Evolutionary conservation across 192 early-diverging fungal species (phyloP).

Genomic region (Gonapodya sp.): DNA sequence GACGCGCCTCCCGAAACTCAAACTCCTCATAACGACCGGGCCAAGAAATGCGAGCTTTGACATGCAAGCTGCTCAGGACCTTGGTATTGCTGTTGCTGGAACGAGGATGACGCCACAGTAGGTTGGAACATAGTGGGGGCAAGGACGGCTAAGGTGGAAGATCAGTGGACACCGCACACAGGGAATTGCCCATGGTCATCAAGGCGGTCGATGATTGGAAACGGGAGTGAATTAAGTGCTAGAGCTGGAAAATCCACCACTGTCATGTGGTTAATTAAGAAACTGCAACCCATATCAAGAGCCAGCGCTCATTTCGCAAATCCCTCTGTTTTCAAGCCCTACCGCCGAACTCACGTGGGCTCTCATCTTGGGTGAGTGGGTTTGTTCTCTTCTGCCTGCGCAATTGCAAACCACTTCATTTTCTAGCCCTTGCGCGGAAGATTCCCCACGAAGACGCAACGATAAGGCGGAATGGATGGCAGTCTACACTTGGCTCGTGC

Average conservation of each 20-base stretch:
- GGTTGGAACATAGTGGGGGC: too few relatives aligned
- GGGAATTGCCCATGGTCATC: too few relatives aligned
- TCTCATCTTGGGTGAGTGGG: constrained; percentile 8
- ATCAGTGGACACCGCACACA: too few relatives aligned
- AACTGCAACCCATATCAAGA: too few relatives aligned
- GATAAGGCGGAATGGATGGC: background rate
- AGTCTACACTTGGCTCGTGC: background rate
- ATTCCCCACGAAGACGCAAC: background rate
- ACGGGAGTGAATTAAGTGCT: too few relatives aligned
- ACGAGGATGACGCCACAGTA: background rate
- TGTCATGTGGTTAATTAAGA: too few relatives aligned
- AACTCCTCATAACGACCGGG: constrained; percentile 5
- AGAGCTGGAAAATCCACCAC: too few relatives aligned
- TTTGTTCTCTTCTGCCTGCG: too few relatives aligned
- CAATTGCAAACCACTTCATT: too few relatives aligned
- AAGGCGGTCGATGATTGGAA: too few relatives aligned
- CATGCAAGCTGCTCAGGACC: background rate
- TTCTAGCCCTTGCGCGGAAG: background rate
- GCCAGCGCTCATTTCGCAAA: background rate
- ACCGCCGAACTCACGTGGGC: constrained; percentile 12
- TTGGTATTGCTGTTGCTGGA: background rate
- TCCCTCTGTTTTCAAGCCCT: background rate
- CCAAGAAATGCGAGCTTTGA: background rate
- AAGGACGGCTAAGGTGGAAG: too few relatives aligned
- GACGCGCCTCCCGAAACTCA: background rate